Evolutionary conservation across 345 rosid species (phyloP).

Genomic region (Bruguiera sexangula): DNA sequence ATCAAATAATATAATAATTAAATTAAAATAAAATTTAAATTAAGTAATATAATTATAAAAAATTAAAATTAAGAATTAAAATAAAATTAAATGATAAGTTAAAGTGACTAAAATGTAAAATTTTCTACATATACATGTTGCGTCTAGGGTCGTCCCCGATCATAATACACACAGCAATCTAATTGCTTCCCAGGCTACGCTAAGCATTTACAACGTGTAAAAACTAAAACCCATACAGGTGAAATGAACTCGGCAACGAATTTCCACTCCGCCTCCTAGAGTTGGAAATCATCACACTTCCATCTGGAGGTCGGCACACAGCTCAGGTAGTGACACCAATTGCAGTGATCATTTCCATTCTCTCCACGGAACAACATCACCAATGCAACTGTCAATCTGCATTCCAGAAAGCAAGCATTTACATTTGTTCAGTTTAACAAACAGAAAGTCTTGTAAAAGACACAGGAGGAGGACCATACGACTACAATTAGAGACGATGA

Average conservation of each 20-base stretch:
- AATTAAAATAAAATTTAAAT: too few relatives aligned
- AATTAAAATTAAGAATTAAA: too few relatives aligned
- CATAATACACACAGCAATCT: not conserved
- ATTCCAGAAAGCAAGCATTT: not conserved
- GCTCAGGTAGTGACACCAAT: constrained; percentile 32
- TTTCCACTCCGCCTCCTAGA: not conserved
- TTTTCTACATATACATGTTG: too few relatives aligned
- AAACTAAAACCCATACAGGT: not conserved
- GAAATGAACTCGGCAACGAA: too few relatives aligned
- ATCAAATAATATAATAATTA: too few relatives aligned
- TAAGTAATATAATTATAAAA: too few relatives aligned
- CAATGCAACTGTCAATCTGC: constrained; percentile 23
- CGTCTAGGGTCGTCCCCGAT: not conserved
- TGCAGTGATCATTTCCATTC: constrained; percentile 26
- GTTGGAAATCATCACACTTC: constrained; percentile 17
- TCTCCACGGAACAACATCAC: constrained; percentile 33
- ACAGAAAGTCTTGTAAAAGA: too few relatives aligned
- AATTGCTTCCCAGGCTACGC: not conserved
- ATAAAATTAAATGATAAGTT: too few relatives aligned
- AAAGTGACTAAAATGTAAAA: too few relatives aligned
- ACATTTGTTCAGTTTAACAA: not conserved
- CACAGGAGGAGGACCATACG: not conserved
- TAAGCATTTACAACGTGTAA: not conserved
- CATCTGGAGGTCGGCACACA: constrained; percentile 30
- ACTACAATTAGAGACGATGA: not conserved